A percentile compares a stretch with the other conserved stretches of the same genome.
Evolutionary conservation across 805 yeast species (phyloP).

Genomic region (Zygosaccharomyces gambellarensis): DNA sequence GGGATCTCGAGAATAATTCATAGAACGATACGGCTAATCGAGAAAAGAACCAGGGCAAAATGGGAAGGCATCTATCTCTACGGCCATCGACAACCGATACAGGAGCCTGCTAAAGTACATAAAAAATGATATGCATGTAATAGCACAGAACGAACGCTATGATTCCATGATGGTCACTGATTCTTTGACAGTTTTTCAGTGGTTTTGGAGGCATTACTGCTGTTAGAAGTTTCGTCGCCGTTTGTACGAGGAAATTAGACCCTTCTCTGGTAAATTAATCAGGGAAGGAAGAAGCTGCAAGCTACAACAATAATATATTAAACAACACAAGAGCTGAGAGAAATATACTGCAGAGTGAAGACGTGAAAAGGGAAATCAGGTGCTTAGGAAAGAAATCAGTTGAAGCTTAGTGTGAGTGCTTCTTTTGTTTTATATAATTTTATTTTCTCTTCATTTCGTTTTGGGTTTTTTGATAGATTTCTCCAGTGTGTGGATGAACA

Average conservation of each 20-base stretch:
- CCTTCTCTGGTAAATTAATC: not conserved
- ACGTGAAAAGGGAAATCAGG: not conserved
- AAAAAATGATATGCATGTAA: not conserved
- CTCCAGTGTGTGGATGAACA: slow-evolving; percentile 1
- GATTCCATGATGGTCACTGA: too few species aligned
- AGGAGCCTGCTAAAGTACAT: not conserved
- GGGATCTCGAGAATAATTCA: not conserved
- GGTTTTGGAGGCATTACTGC: too few species aligned
- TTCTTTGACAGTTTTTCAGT: too few species aligned
- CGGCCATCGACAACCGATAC: not conserved
- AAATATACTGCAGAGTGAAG: not conserved
- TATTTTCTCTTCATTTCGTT: not conserved
- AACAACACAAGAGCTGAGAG: too few species aligned
- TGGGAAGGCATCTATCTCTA: not conserved
- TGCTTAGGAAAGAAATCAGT: not conserved
- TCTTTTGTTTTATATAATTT: not conserved
- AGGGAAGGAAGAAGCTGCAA: not conserved
- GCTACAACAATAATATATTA: not conserved
- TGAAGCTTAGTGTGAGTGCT: not conserved
- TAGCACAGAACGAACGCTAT: not conserved
- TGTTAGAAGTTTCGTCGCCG: not conserved
- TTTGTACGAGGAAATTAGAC: slow-evolving; percentile 1
- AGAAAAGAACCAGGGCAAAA: not conserved
- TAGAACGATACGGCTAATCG: not conserved
- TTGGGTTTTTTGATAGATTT: not conserved